These are phyloP conservation scores for Cicer arietinum DNA, from an alignment of 306 rosid species.

Conservation along the genomic window DNA sequence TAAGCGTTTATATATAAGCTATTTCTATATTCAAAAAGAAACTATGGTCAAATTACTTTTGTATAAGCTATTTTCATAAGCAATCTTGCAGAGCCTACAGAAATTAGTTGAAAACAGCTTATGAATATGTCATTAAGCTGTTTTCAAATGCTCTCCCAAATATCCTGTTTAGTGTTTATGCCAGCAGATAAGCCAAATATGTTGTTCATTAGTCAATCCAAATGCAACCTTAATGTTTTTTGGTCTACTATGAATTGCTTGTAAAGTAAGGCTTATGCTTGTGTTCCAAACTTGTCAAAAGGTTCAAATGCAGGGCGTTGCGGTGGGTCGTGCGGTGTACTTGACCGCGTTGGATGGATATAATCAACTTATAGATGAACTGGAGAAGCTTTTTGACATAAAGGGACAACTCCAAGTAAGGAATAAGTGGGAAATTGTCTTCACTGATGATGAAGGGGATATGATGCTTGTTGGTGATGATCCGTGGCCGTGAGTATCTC, in stretches of 20 bases:
- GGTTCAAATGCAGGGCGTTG: conserved; percentile 99
- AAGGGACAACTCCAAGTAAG: conserved; percentile 72
- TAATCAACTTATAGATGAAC: conserved; percentile 71
- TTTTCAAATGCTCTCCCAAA: no score
- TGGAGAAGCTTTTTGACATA: conserved; percentile 87
- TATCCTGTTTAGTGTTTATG: no score
- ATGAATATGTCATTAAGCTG: no score
- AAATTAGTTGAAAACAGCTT: no score
- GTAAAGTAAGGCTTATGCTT: conserved; percentile 37
- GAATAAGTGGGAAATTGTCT: conserved; percentile 83
- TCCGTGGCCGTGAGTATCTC: conserved; percentile 82
- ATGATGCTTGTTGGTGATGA: conserved; percentile 92
- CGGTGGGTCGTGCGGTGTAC: conserved; percentile 98
- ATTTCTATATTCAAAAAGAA: no score
- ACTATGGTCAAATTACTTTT: no score
- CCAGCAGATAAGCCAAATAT: no score
- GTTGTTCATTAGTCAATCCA: no score
- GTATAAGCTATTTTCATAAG: no score
- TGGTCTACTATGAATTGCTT: conserved; percentile 34
- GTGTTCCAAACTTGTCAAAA: conserved; percentile 48
- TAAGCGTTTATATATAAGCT: no score
- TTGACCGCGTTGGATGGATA: conserved; percentile 79
- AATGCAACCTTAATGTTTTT: neutral
- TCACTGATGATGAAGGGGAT: conserved; percentile 95
- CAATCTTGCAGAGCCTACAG: no score